Evolutionary conservation across 139 green algal species (phyloP), one percentile per base, ranked within the genome.

Genomic region (Volvox africanus): DNA sequence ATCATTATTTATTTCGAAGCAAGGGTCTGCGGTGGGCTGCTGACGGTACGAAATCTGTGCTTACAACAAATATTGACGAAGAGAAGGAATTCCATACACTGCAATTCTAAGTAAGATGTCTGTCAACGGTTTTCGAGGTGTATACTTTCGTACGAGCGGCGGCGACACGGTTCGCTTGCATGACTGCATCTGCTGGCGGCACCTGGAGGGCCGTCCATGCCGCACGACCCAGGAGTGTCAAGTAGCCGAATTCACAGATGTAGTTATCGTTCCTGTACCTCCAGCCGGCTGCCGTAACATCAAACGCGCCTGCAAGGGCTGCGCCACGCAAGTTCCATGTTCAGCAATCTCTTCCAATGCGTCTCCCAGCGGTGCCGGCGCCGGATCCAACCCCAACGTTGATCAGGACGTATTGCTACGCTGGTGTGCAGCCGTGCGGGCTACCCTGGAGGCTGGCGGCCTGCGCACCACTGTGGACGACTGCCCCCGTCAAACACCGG

Each of bases 151-250:
- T 20, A 21, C 80, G 6, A 55, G 55, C 24, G n/a, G 24, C 80
- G 80, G 80, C 24, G 50, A 71, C 12, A 86, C 80, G 50, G 80
- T 73, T 28, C 50, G 55, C 11, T 28, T 44, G 50, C 30, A 62
- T 44, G 80, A 86, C 80, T 37, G 14, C 0, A 37, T 91, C 11
- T 91, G 87, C 87, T 91, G 76, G 76, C 76, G 87, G 2, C 33
- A 33, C 61, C 61, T 91, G 24, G 87, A 91, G 61, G 87, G 87
- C 14, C 61, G 87, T 19, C 33, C 87, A 35, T 91, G 87, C 76
- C 87, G 36, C 14, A 68, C 76, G 3, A 18, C 61, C 9, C 17
- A 28, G 1, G 87, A 91, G 2, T 35, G 61, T 13, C 28, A 61
- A 18, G 1, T 20, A 5, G 76, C 87, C 9, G 33, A 69, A 0